Evolutionary conservation across 768 basidiomycete genomes (phyloP), one percentile per base, ranked within the genome.

Genomic region (Kwoniella heveanensis): DNA sequence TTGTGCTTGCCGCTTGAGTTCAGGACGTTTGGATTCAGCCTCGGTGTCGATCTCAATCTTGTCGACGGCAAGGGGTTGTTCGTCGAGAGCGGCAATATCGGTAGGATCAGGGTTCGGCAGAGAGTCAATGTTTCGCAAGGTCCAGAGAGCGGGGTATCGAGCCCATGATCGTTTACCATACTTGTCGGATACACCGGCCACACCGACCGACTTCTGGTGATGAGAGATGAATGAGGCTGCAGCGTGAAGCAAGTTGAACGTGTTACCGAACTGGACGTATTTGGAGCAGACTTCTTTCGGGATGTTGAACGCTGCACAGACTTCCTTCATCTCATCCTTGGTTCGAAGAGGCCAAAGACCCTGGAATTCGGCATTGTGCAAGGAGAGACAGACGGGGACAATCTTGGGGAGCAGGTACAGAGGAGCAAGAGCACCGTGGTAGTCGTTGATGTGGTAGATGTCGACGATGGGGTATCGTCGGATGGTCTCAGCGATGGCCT

Each of bases 271-370:
- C 80, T 96, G 93, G 48, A 96, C 91, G 76, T 96, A 96, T 72
- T 94, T 94, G 56, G 89, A 91, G 83, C 93, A 96, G 74, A 91
- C 85, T 75, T 94, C 92, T 81, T 95, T 95, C 83, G 90, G 90
- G 79, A 96, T 90, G 80, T 95, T 95, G 85, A 96, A 96, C 2
- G 93, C 93, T 2, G 93, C 94, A 79, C 93, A 96, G 51, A 96
- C 93, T 79, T 96, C 93, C 83, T 92, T 94, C 92, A 94, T 93
- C 80, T 96, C 93, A 76, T 94, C 92, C 83, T 95, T 95, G 37
- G 93, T 96, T 50, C 93, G 89, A 25, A 96, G 85, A 6, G 93
- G 79, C 93, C 93, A 95, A 25, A 94, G 85, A 81, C 93, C 93
- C 78, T 96, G 93, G 85, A 96, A 96, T 80, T 96, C 93, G 74